These are phyloP conservation scores for Danielia oregonensis DNA, from an alignment of 805 yeast species.

Conservation along the genomic window DNA sequence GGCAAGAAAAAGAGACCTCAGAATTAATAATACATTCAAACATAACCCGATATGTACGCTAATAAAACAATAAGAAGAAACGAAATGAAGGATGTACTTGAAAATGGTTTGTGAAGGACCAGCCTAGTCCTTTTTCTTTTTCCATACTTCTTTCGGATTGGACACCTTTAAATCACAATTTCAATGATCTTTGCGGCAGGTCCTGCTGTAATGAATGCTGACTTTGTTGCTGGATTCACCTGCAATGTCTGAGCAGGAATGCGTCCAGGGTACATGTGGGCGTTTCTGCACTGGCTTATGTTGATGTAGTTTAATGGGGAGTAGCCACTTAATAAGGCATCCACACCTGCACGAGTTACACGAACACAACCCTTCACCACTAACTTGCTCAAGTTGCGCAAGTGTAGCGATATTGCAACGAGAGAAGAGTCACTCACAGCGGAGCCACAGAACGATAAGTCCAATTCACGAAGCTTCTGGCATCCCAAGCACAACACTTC, in stretches of 20 bases:
- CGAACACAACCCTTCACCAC: slow-evolving; percentile 67
- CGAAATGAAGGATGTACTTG: too few relatives aligned
- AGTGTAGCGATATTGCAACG: slow-evolving; percentile 53
- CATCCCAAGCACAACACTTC: slow-evolving; percentile 69
- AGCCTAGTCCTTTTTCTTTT: too few relatives aligned
- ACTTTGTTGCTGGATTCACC: slow-evolving; percentile 48
- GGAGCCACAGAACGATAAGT: slow-evolving; percentile 71
- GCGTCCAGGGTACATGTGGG: slow-evolving; percentile 59
- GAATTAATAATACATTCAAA: too few relatives aligned
- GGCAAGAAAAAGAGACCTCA: slow-evolving; percentile 48
- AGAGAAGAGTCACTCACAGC: slow-evolving; percentile 74
- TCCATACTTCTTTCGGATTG: background rate
- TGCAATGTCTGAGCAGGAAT: slow-evolving; percentile 53
- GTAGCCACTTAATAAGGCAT: slow-evolving; percentile 57
- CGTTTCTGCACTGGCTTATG: slow-evolving; percentile 70
- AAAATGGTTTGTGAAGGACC: too few relatives aligned
- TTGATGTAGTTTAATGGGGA: slow-evolving; percentile 50
- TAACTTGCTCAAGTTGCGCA: slow-evolving; percentile 46
- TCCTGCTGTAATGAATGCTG: slow-evolving; percentile 56
- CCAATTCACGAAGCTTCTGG: slow-evolving; percentile 47
- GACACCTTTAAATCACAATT: slow-evolving; percentile 39
- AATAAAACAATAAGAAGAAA: background rate
- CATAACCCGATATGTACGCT: background rate
- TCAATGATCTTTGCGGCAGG: slow-evolving; percentile 54
- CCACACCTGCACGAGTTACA: slow-evolving; percentile 75